Conservation (phyloP, 768 basidiomycete species). For the Suillus spraguei region DNA sequence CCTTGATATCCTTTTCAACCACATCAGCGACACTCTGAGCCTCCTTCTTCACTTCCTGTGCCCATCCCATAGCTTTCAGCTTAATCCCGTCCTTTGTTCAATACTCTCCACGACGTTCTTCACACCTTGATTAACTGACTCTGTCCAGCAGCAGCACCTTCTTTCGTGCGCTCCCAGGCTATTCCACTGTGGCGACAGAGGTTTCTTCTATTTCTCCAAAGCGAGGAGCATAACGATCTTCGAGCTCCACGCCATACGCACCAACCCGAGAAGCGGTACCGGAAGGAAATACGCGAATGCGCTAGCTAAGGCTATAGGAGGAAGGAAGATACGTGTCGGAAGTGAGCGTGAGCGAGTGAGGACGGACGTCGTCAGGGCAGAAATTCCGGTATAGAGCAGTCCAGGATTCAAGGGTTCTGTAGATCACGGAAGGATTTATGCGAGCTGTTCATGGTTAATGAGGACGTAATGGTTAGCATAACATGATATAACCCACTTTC, state of each 20-base stretch:
- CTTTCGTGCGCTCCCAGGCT: conserved; percentile 59
- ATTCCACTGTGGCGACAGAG: conserved; percentile 62
- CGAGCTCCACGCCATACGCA: conserved; percentile 65
- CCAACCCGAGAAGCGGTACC: conserved; percentile 71
- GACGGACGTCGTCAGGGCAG: conserved; percentile 87
- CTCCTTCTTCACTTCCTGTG: conserved; percentile 27
- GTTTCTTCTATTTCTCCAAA: conserved; percentile 71
- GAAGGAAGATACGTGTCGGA: conserved; percentile 69
- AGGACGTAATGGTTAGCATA: not conserved
- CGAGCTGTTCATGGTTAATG: conserved; percentile 50
- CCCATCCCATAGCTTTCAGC: conserved; percentile 60
- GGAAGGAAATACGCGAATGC: conserved; percentile 88
- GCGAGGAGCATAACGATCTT: conserved; percentile 68
- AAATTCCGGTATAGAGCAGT: conserved; percentile 87
- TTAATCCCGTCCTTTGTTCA: conserved; percentile 77
- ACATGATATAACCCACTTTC: conserved; percentile 63
- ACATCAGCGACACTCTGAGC: conserved; percentile 25
- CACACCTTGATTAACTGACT: conserved; percentile 46
- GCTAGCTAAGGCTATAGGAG: conserved; percentile 69
- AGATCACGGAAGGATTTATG: conserved; percentile 74
- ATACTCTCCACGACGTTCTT: conserved; percentile 51
- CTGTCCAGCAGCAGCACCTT: conserved; percentile 49
- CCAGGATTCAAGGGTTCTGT: conserved; percentile 87
- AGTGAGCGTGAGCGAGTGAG: conserved; percentile 77
- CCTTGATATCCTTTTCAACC: conserved; percentile 29